Evolutionary conservation across 257 asterid species (phyloP).

Genomic region (Primulina tabacum): DNA sequence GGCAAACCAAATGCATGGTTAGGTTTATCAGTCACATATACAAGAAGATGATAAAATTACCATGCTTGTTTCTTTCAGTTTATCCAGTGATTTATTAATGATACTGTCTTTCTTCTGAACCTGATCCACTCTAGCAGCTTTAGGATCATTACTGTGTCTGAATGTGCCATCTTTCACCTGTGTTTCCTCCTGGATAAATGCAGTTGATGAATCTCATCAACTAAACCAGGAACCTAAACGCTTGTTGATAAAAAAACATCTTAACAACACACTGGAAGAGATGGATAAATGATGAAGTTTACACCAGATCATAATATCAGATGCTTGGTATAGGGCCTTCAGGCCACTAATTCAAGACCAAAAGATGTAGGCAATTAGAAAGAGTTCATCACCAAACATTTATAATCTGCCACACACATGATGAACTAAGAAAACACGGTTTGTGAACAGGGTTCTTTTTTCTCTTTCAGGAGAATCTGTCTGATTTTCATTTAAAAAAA

Average conservation of each 20-base stretch:
- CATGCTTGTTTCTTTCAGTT: constrained; percentile 88
- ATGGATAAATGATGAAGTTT: background rate
- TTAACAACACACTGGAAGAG: background rate
- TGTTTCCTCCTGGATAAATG: constrained; percentile 61
- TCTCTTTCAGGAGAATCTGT: background rate
- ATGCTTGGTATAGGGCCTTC: background rate
- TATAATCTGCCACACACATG: background rate
- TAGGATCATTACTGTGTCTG: constrained; percentile 34
- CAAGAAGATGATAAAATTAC: constrained; percentile 40
- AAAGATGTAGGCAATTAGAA: background rate
- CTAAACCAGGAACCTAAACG: constrained; percentile 17
- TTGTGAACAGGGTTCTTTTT: background rate
- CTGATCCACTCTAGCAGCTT: constrained; percentile 40
- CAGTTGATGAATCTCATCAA: constrained; percentile 23
- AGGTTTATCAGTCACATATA: constrained; percentile 20
- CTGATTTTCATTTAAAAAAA: background rate
- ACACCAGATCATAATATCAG: background rate
- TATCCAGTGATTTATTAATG: constrained; percentile 75
- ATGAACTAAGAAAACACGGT: background rate
- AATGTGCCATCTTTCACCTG: constrained; percentile 45
- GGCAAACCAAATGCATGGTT: constrained; percentile 2
- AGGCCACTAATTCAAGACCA: constrained; percentile 19
- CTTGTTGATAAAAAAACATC: constrained; percentile 15
- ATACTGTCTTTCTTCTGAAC: constrained; percentile 66
- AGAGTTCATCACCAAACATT: background rate